Percentiles rank a stretch among this genome's conserved stretches.
These are phyloP conservation scores for Rhodosporidiobolus odoratus DNA, from an alignment of 768 basidiomycete species.

Conservation along the genomic window DNA sequence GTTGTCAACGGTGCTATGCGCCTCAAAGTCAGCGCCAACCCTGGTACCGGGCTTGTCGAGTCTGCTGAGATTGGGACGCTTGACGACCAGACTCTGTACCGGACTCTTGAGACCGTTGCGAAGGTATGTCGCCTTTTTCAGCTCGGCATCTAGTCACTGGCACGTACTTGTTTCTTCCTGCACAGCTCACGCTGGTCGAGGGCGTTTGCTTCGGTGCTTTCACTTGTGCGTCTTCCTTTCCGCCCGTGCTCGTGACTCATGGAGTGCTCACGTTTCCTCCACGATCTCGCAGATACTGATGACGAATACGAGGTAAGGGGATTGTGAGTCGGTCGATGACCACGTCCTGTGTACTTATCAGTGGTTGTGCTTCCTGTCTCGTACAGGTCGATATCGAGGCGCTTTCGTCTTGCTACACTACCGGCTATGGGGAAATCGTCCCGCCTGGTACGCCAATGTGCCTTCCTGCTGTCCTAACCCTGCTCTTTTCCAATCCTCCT, in stretches of 20 bases:
- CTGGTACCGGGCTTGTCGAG: not conserved
- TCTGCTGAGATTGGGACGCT: no score
- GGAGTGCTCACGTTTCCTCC: no score
- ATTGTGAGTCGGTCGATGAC: no score
- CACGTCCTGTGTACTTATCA: no score
- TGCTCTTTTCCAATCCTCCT: no score
- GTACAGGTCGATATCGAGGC: constrained; percentile 17
- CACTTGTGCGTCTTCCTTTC: not conserved
- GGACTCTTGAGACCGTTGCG: constrained; percentile 4
- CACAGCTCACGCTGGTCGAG: not conserved
- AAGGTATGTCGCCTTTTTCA: not conserved
- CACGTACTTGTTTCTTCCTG: not conserved
- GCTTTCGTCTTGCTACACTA: constrained; percentile 9
- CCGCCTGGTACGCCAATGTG: not conserved
- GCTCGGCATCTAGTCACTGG: not conserved
- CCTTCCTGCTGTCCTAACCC: no score
- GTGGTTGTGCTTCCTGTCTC: no score
- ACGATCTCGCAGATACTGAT: not conserved
- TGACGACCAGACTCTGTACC: not conserved
- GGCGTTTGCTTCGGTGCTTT: constrained; percentile 13
- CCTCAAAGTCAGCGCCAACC: not conserved
- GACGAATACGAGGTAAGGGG: constrained; percentile 14
- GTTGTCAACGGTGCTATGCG: constrained; percentile 6
- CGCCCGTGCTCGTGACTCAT: no score
- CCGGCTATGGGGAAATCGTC: constrained; percentile 3